Evolutionary conservation across 1,139 yeast genomes (phyloP).

Genomic region (Geotrichum australiense): DNA sequence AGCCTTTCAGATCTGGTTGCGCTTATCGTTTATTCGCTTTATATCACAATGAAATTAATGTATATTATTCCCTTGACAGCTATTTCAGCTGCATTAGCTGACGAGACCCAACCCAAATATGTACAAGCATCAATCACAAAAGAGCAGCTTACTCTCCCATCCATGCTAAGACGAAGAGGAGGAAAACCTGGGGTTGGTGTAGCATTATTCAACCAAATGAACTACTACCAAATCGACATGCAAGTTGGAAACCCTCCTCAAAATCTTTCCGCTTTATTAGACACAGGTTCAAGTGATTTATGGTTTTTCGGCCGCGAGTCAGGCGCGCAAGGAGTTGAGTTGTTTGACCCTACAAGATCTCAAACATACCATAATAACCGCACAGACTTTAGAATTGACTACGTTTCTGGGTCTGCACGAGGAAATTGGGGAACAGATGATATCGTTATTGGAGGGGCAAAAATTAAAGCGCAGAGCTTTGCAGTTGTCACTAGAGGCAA

Average conservation of each 20-base stretch:
- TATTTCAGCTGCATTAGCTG: neutral
- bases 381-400: slow-evolving; percentile 18
- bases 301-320: slow-evolving; percentile 31
- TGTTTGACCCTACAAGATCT: slow-evolving; percentile 34
- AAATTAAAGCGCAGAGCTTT: slow-evolving; percentile 20
- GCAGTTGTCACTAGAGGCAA: slow-evolving; percentile 24
- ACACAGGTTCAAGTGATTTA: slow-evolving; percentile 40
- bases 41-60: neutral
- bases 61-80: neutral
- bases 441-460: slow-evolving; percentile 19
- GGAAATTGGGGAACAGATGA: slow-evolving; percentile 24
- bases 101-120: slow-evolving; percentile 8
- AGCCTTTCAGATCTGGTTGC: too few relatives aligned
- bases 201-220: slow-evolving; percentile 16
- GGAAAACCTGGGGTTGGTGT: slow-evolving; percentile 8
- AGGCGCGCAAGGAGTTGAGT: slow-evolving; percentile 10
- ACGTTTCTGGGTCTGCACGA: slow-evolving; percentile 20
- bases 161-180: slow-evolving; percentile 5
- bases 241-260: slow-evolving; percentile 36
- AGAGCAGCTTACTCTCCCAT: slow-evolving; percentile 4
- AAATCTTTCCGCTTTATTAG: slow-evolving; percentile 32
- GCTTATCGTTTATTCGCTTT: too few relatives aligned
- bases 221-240: slow-evolving; percentile 34
- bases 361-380: slow-evolving; percentile 17
- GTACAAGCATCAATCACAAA: slow-evolving; percentile 12